Evolutionary conservation across 345 rosid genomes (phyloP), one percentile per base, ranked within the genome.

Genomic region (Camelina laxa): DNA sequence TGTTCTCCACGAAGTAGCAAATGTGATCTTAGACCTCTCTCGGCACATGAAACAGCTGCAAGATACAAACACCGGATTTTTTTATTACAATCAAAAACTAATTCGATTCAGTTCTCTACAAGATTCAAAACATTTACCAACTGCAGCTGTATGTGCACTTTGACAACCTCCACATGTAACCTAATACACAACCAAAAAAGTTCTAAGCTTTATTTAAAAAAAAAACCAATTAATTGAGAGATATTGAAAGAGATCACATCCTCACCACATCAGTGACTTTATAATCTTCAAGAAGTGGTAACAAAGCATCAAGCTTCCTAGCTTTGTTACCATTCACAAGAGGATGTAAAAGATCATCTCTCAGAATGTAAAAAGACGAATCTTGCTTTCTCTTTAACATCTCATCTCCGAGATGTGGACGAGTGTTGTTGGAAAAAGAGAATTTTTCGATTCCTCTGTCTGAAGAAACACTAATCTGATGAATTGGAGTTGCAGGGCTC

Each of bases 101-200:
- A 49, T 15, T 9, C 67, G 2, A 17, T 24, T 33, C 21, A 38
- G 16, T 49, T 48, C 60, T 49, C 30, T 19, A 12, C 13, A 20
- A 39, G 20, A 41, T 61, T 58, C 22, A 27, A 27, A 27, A 51
- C 6, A 20, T 84, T 80, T 81, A 84, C 98, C 96, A 79, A 87
- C 91, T 63, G 93, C 93, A 65, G 93, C 89, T 73, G 98, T 80
- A 70, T 94, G 95, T 14, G 96, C 96, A 57, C 96, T 94, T 86
- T 90, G 98, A 82, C 95, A 88, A 68, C 97, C 97, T 70, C 97
- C 97, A 75, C 97, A 94, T 12, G 96, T 90, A 80, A 91, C 95
- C 98, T 91, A 84, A 84, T 70, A 85, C 2, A 50, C 61, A 77
- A 24, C 2, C 24, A 4, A 27, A 11, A 54, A 57, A 70, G 14